These are phyloP conservation scores for Ganoderma resinaceum DNA, from an alignment of 1,284 basidiomycete genomes.

Conservation along the genomic window DNA sequence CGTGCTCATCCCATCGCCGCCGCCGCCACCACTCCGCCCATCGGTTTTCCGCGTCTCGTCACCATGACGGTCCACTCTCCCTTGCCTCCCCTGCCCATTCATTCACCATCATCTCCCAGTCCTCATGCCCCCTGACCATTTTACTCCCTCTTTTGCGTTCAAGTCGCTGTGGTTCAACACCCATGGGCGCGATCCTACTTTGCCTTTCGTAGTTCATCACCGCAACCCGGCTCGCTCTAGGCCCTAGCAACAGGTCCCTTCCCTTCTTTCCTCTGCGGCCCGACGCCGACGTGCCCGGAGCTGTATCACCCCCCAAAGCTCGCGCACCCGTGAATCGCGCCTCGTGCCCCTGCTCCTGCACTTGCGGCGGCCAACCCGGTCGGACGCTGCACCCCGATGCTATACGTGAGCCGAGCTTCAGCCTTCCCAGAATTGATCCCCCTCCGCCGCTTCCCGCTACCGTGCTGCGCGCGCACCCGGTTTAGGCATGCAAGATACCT, in stretches of 20 bases:
- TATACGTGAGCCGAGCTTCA: not conserved
- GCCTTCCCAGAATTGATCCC: not conserved
- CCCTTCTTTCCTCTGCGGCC: not conserved
- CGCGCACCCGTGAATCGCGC: not conserved
- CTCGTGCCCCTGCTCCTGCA: not conserved
- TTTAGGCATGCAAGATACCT: not conserved
- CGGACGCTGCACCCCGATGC: not conserved
- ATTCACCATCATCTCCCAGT: too few species aligned
- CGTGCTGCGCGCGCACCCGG: not conserved
- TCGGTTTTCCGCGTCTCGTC: not conserved
- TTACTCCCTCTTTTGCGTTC: not conserved
- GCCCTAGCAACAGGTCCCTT: not conserved
- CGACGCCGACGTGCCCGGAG: not conserved
- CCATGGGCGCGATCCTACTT: not conserved
- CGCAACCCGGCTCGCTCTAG: conserved; percentile 1
- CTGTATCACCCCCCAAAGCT: not conserved
- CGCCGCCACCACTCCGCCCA: not conserved
- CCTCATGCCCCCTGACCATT: not conserved
- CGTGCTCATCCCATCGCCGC: not conserved
- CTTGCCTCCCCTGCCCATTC: too few species aligned
- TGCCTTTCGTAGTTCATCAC: not conserved
- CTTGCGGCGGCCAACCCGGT: not conserved
- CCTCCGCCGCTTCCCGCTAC: not conserved
- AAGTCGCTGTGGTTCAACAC: not conserved
- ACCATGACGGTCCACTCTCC: too few species aligned